Evolutionary conservation across 805 yeast genomes (phyloP).

Genomic region (Hanseniaspora valbyensis): DNA sequence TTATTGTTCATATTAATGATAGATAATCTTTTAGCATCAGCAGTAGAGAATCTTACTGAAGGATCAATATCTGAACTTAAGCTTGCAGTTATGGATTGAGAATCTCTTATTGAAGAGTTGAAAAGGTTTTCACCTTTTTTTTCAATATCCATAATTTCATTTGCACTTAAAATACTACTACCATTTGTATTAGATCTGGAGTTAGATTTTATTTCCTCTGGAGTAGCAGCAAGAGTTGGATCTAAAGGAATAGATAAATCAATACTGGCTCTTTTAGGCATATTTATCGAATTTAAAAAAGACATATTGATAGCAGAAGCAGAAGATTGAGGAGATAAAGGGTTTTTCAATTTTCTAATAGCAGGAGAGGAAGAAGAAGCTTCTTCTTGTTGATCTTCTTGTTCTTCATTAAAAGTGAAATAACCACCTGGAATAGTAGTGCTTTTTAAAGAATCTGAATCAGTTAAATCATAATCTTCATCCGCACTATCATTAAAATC

Average conservation of each 20-base stretch:
- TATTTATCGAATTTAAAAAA: neutral
- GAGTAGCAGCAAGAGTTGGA: neutral
- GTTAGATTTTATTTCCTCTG: neutral
- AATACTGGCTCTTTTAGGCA: neutral
- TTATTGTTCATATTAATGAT: constrained; percentile 1
- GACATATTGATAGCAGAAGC: neutral
- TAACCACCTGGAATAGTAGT: neutral
- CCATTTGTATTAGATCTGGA: neutral
- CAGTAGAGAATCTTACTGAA: constrained; percentile 12
- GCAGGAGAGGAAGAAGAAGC: too few relatives aligned
- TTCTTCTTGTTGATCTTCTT: too few relatives aligned
- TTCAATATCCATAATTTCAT: constrained; percentile 3
- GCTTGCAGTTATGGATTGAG: neutral
- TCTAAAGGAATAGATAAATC: neutral
- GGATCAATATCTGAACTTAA: neutral
- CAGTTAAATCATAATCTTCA: neutral
- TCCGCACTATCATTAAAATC: too few relatives aligned
- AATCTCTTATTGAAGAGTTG: neutral
- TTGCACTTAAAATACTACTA: neutral
- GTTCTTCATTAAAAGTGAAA: neutral
- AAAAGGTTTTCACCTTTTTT: constrained; percentile 4
- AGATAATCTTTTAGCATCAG: constrained; percentile 10
- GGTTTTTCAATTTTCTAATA: too few relatives aligned
- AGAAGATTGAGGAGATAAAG: neutral
- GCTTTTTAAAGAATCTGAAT: neutral